A percentile compares a stretch with the other conserved stretches of the same genome.
Conservation (phyloP, 2,329 filamentous ascomycete genomes). For the Microdochium paspali region DNA sequence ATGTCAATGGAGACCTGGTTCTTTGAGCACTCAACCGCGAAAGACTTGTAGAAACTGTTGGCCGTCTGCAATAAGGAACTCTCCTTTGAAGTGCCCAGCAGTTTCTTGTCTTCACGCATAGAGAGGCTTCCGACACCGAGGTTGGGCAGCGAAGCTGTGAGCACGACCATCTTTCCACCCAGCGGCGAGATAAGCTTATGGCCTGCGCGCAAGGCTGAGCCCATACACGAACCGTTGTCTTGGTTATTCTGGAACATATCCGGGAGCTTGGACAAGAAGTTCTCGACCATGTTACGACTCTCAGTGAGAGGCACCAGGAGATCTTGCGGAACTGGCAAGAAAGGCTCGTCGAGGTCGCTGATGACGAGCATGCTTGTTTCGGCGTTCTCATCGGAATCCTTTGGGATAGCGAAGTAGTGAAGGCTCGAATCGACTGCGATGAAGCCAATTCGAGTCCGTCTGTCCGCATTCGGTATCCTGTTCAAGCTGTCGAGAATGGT, state of each 20-base stretch:
- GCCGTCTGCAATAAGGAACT: constrained; percentile 78
- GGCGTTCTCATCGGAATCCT: constrained; percentile 73
- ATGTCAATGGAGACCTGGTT: constrained; percentile 98
- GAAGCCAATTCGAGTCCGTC: constrained; percentile 86
- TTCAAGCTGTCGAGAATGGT: constrained; percentile 93
- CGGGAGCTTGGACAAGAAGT: constrained; percentile 82
- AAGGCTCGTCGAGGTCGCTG: constrained; percentile 91
- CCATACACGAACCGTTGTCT: constrained; percentile 86
- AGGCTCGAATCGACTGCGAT: constrained; percentile 90
- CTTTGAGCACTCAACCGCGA: constrained; percentile 97
- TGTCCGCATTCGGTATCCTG: constrained; percentile 95
- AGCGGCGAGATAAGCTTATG: constrained; percentile 94
- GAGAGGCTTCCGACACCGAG: constrained; percentile 83
- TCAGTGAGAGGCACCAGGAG: constrained; percentile 83
- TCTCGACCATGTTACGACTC: constrained; percentile 83
- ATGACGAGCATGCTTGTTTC: constrained; percentile 90
- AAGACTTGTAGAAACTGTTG: constrained; percentile 98
- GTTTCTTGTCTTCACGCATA: constrained; percentile 92
- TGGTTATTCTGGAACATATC: constrained; percentile 96
- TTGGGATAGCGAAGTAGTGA: constrained; percentile 92
- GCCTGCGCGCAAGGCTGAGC: constrained; percentile 81
- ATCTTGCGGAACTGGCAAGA: constrained; percentile 87
- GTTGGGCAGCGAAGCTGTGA: constrained; percentile 85
- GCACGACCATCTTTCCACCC: constrained; percentile 87
- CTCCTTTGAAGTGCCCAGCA: constrained; percentile 90